Evolutionary conservation across 2,329 filamentous ascomycete species (phyloP).

Genomic region (Curvularia spicifera): DNA sequence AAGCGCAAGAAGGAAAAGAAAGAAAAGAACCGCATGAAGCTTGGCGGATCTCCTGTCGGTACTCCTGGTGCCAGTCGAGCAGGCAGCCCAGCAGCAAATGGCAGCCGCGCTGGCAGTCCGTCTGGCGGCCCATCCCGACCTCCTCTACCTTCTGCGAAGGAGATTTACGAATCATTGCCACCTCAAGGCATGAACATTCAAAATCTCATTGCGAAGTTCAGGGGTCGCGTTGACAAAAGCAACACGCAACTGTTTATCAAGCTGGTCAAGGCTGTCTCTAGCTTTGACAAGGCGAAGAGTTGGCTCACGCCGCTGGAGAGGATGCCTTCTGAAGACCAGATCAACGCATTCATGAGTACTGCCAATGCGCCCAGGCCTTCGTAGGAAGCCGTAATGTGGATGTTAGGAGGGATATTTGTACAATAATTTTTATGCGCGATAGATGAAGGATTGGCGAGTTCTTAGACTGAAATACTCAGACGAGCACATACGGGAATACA

Average conservation of each 20-base stretch:
- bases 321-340: slow-evolving; percentile 41
- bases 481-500: slow-evolving; percentile 4
- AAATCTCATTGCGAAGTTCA: slow-evolving; percentile 52
- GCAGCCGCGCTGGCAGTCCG: slow-evolving; percentile 42
- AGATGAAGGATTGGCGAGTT: neutral
- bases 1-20: slow-evolving; percentile 64
- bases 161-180: slow-evolving; percentile 55
- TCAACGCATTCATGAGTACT: slow-evolving; percentile 29
- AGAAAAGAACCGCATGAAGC: slow-evolving; percentile 64
- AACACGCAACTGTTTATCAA: slow-evolving; percentile 51
- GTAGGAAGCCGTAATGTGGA: slow-evolving; percentile 2
- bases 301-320: slow-evolving; percentile 41
- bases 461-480: slow-evolving; percentile 1
- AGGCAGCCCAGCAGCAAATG: slow-evolving; percentile 51
- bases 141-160: slow-evolving; percentile 52
- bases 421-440: slow-evolving; percentile 5
- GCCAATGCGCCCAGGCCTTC: slow-evolving; percentile 20
- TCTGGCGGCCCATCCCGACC: slow-evolving; percentile 23
- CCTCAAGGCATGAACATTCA: slow-evolving; percentile 53
- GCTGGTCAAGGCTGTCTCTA: slow-evolving; percentile 51
- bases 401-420: neutral
- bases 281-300: slow-evolving; percentile 38
- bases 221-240: slow-evolving; percentile 47
- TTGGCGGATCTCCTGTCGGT: slow-evolving; percentile 61
- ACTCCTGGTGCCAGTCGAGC: slow-evolving; percentile 67